These are phyloP conservation scores for Yamagishiella unicocca DNA, from an alignment of 139 green algal species.

Conservation along the genomic window DNA sequence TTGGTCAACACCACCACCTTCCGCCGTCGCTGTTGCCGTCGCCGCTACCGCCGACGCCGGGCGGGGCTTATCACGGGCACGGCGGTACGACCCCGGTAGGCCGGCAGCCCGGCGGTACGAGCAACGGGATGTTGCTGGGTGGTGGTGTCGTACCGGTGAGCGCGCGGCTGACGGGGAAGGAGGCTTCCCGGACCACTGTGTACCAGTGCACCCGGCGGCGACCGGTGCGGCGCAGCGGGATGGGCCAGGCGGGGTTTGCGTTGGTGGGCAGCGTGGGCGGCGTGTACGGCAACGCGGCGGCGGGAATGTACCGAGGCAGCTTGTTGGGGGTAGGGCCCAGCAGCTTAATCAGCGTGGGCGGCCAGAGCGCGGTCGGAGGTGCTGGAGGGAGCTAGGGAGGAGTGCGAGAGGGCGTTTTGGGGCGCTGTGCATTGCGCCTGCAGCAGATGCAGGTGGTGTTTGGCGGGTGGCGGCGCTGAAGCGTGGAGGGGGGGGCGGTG, in stretches of 20 bases:
- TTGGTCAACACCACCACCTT: background rate
- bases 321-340: background rate
- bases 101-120: background rate
- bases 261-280: slow-evolving; percentile 25
- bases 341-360: background rate
- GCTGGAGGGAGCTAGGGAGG: no score
- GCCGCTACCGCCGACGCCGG: background rate
- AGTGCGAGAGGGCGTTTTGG: no score
- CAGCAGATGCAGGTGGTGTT: no score
- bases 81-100: background rate
- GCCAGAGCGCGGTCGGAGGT: no score
- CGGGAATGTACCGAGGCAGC: slow-evolving; percentile 10
- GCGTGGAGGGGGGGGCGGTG: no score
- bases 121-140: background rate
- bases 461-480: no score
- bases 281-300: slow-evolving; percentile 21
- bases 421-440: no score
- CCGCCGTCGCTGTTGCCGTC: background rate
- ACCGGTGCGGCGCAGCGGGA: slow-evolving; percentile 13
- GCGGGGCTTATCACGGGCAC: no score
- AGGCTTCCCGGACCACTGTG: background rate
- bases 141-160: background rate
- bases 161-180: slow-evolving; percentile 21
- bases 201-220: slow-evolving; percentile 27
- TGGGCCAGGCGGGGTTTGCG: background rate